phyloP scores from a whole-genome alignment of 441 rosid species.

The Adansonia grandidieri region DNA sequence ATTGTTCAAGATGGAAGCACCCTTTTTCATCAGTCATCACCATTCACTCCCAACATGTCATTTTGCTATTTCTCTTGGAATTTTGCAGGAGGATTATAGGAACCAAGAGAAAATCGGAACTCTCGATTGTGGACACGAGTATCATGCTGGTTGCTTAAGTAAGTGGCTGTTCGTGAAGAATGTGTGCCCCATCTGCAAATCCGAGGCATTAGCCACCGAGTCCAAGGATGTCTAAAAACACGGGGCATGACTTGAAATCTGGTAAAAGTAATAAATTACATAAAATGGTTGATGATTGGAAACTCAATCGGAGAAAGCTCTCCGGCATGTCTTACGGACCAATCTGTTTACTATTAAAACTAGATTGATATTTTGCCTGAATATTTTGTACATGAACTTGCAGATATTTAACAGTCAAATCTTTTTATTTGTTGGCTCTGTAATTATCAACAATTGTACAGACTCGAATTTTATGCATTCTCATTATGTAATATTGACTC shows the following conservation, averaged over 20 bases:
- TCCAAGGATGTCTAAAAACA: slow-evolving; percentile 28
- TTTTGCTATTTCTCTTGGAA: slow-evolving; percentile 18
- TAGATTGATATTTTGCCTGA: slow-evolving; percentile 30
- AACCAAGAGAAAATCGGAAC: slow-evolving; percentile 57
- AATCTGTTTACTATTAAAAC: slow-evolving; percentile 30
- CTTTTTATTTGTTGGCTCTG: slow-evolving; percentile 46
- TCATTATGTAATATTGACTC: slow-evolving; percentile 33
- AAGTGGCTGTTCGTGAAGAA: slow-evolving; percentile 87
- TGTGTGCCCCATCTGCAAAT: slow-evolving; percentile 87
- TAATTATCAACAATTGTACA: slow-evolving; percentile 60
- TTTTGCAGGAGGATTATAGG: slow-evolving; percentile 63
- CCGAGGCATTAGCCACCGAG: slow-evolving; percentile 60
- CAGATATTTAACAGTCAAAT: slow-evolving; percentile 47
- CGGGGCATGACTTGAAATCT: slow-evolving; percentile 17
- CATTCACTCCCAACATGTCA: slow-evolving; percentile 16
- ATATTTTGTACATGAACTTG: slow-evolving; percentile 56
- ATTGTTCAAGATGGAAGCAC: neutral
- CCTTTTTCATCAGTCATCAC: neutral
- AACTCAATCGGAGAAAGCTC: slow-evolving; percentile 19
- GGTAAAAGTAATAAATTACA: slow-evolving; percentile 22
- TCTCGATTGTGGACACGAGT: slow-evolving; percentile 77
- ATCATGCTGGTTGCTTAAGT: slow-evolving; percentile 81
- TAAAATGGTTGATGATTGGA: slow-evolving; percentile 26
- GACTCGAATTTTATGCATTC: slow-evolving; percentile 41
- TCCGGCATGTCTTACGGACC: slow-evolving; percentile 19